Base-by-base conservation (phyloP, 1,284 basidiomycete species). In the Trichosporon asahii region DNA sequence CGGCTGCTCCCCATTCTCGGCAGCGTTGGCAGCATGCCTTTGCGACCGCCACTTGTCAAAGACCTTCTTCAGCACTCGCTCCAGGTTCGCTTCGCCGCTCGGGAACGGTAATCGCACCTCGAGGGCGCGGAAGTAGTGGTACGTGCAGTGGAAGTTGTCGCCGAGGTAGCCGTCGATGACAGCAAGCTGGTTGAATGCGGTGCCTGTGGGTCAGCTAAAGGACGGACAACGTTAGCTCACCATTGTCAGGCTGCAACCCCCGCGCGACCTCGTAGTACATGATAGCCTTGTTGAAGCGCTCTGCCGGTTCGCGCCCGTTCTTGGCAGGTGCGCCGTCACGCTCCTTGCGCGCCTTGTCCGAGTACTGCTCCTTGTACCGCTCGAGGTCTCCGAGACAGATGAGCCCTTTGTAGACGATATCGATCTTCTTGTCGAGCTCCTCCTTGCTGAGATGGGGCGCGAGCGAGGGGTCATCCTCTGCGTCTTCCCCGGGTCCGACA, bases 361-460 rank as follows among this genome's bases (percentile, higher is more conserved):
- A 72, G 78, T 95, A 95, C 72, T 93, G 89, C 79, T 98, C 95
- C 71, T 91, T 88, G 83, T 99, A 99, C 37, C 96, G 87, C 73
- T 93, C 92, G 61, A 99, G 89, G 80, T 99, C 96, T 18, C 96
- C 96, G 23, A 97, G 88, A 81, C 91, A 98, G 33, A 98, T 90
- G 65, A 98, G 85, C 2, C 91, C 90, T 83, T 95, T 97, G 85
- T 91, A 91, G 55, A 96, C 85, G 57, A 93, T 90, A 15, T 88
- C 87, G 27, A 92, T 83, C 72, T 88, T 87, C 70, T 86, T 86
- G 69, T 88, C 87, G 65, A 86, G 87, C 78, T 91, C 88, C 25
- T 86, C 86, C 23, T 84, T 67, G 8, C 64, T 70, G 64, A 78
- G 69, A 64, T 86, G 78, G 87, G 88, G 66, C 85, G 84, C 66